phyloP scores from a whole-genome alignment of 768 basidiomycete species.

The Suillus ampliporus region DNA sequence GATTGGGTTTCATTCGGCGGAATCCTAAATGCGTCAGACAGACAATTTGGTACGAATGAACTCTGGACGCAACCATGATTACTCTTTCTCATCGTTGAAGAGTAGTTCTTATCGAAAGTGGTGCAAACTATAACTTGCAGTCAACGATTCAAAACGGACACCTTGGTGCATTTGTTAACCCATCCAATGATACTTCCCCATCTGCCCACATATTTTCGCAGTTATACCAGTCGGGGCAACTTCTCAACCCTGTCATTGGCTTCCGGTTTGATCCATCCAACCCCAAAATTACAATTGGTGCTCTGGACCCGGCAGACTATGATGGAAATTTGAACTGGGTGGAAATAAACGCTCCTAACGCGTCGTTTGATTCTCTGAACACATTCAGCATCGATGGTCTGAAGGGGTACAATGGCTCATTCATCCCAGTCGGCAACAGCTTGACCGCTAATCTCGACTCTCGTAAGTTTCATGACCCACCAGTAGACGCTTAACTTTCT shows the following conservation, averaged over 20 bases:
- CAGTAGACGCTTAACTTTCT: not conserved
- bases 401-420: constrained; percentile 35
- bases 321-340: constrained; percentile 39
- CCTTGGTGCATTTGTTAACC: constrained; percentile 32
- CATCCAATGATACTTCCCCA: constrained; percentile 21
- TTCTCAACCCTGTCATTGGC: constrained; percentile 38
- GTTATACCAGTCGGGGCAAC: constrained; percentile 25
- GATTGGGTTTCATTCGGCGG: constrained; percentile 32
- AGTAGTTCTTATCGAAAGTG: constrained; percentile 29
- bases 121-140: constrained; percentile 16
- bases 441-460: constrained; percentile 32
- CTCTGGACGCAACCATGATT: constrained; percentile 1
- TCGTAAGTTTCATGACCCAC: constrained; percentile 20
- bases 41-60: constrained; percentile 20
- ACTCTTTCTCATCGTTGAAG: not conserved
- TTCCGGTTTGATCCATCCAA: constrained; percentile 34
- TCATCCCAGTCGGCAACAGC: constrained; percentile 25
- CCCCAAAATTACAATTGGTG: constrained; percentile 38
- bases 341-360: constrained; percentile 25
- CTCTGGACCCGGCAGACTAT: constrained; percentile 36
- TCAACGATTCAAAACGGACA: constrained; percentile 24
- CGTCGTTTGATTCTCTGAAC: constrained; percentile 24
- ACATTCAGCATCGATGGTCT: constrained; percentile 32
- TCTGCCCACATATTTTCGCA: constrained; percentile 23
- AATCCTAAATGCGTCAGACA: constrained; percentile 20